Evolutionary conservation across 139 green algal species (phyloP), one percentile per base, ranked within the genome.

Genomic region (Haematococcus lacustris): DNA sequence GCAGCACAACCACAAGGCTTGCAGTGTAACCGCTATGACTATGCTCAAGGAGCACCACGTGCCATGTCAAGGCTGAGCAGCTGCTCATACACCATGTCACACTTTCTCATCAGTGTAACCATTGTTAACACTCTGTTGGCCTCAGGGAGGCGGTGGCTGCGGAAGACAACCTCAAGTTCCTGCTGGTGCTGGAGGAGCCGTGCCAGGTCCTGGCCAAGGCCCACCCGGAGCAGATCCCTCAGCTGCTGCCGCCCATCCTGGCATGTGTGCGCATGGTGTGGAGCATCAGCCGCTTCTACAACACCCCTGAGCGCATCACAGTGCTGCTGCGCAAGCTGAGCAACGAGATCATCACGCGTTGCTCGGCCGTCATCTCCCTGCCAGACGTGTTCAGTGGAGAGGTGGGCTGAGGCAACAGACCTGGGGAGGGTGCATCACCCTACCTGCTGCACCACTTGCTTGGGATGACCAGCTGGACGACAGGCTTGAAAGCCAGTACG

Each of bases 281-380:
- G 92, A 91, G 53, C 63, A 62, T 88, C 73, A 87, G 78, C 34
- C 76, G 84, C 21, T 92, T 91, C 84, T 97, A 96, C 82, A 94
- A 93, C 82, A 94, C 86, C 17, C 83, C 88, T 3, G 89, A 96
- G 59, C 81, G 87, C 2, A 66, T 96, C n/a, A 85, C 78, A n/a
- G 85, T 70, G 69, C 83, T 97, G 71, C 85, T 97, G 81, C 82
- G 88, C 39, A 93, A 93, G 77, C 71, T 91, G 26, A 83, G 76
- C 74, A 93, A 91, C 63, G 91, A 94, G 78, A 90, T 97, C 82
- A 93, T 96, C 69, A 83, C 82, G 33, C 86, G 91, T 43, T 96
- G 91, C 83, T 86, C 82, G 66, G 78, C 78, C 1, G 70, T 80
- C 38, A 91, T 97, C 67, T 76, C 75, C 6, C 72, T 95, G 51